Conservation (phyloP, 805 yeast genomes). For the Brettanomyces nanus region DNA sequence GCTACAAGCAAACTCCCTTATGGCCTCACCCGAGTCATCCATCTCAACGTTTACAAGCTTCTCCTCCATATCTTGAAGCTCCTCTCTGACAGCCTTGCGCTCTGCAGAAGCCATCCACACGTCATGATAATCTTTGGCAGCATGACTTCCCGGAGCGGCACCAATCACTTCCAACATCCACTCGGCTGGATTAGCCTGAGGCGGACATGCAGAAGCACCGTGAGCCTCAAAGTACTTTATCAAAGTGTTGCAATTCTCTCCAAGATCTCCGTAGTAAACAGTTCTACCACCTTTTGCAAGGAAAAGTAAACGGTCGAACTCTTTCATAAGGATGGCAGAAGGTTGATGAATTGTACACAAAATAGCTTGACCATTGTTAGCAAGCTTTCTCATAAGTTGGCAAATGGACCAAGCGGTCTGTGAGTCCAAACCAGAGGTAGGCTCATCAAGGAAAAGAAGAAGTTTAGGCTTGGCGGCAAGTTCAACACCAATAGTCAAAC, state of each 20-base stretch:
- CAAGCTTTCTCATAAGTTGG: conserved; percentile 43
- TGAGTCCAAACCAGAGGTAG: conserved; percentile 53
- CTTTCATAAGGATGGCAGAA: conserved; percentile 68
- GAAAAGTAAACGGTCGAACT: conserved; percentile 68
- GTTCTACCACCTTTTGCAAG: conserved; percentile 66
- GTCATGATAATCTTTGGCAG: conserved; percentile 62
- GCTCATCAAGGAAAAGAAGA: conserved; percentile 50
- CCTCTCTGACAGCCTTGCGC: conserved; percentile 46
- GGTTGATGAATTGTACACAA: conserved; percentile 80
- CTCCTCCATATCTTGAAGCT: conserved; percentile 54
- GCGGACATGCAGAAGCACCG: conserved; percentile 63
- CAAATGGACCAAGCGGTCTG: conserved; percentile 55
- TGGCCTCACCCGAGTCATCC: conserved; percentile 25
- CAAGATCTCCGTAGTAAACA: conserved; percentile 69
- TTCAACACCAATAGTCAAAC: conserved; percentile 49
- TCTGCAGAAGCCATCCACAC: conserved; percentile 73
- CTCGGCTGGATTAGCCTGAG: conserved; percentile 73
- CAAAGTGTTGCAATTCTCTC: conserved; percentile 44
- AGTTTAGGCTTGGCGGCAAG: conserved; percentile 48
- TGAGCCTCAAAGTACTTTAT: conserved; percentile 57
- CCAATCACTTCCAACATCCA: conserved; percentile 88
- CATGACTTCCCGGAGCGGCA: conserved; percentile 75
- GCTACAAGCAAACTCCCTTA: conserved; percentile 39
- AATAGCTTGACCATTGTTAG: conserved; percentile 46
- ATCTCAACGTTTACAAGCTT: conserved; percentile 38